Base-by-base conservation (phyloP, 257 asterid species). In the Jaltomata sinuosa region DNA sequence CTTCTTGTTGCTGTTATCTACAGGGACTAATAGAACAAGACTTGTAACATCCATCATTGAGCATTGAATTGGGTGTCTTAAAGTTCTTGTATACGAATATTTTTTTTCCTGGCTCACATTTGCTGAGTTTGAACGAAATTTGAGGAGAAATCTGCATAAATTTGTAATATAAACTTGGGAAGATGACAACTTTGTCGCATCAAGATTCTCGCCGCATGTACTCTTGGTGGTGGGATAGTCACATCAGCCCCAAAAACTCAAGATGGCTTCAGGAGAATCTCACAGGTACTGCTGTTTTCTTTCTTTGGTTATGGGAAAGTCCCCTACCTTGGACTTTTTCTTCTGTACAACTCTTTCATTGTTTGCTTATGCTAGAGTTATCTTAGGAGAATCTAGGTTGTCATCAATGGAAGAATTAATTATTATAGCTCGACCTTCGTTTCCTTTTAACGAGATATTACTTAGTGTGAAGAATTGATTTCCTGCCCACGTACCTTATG, bases 211-310 rank as follows among this genome's bases (percentile, higher is more conserved):
- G 94, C 59, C 89, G 97, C 34, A 93, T 89, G 98, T 96, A 96
- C 77, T 94, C 99, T 19, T 96, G 99, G 99, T 96, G 99, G 99
- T 96, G 98, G 99, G 95, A 94, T 87, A 96, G 99, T 85, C 99
- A 96, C 82, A 93, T 94, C 87, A 96, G 98, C 89, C 98, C 98
- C 88, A 96, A 94, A 83, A 94, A 96, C 83, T 96, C 98, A 25
- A 96, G 93, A 87, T 96, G 98, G 99, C 98, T 96, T 82, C 92
- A 93, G 91, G 98, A 94, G 84, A 96, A 96, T 90, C 99, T 96
- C 88, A 94, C 98, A 90, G 99, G 98, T 94, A 90, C 79, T 49
- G 11, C 69, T 83, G 81, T 57, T 42, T 62, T 68, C 19, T 74
- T 68, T 65, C 84, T 55, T 47, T 25, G 29, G 80, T 72, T 72